Evolutionary conservation across 2,329 filamentous ascomycete genomes (phyloP).

Genomic region (Fusarium tricinctum): DNA sequence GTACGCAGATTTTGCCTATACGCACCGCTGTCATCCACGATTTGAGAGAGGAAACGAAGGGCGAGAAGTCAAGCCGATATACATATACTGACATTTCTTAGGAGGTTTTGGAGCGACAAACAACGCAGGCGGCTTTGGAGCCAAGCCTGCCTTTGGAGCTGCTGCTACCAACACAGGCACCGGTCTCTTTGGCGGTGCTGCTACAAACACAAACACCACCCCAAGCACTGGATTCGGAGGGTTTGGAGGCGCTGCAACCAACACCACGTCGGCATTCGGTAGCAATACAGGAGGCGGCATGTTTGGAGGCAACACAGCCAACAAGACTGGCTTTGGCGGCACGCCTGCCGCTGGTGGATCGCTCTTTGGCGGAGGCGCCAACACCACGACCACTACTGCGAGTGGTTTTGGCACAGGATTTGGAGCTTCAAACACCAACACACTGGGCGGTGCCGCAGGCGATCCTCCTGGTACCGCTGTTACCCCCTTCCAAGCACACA

Average conservation of each 20-base stretch:
- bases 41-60: constrained; percentile 26
- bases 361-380: constrained; percentile 61
- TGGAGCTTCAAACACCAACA: constrained; percentile 62
- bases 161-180: constrained; percentile 57
- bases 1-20: constrained; percentile 48
- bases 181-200: constrained; percentile 62
- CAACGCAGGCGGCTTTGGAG: constrained; percentile 57
- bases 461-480: constrained; percentile 78
- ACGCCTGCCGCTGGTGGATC: constrained; percentile 58
- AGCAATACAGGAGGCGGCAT: constrained; percentile 61
- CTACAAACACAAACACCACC: constrained; percentile 57
- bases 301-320: constrained; percentile 65
- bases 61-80: constrained; percentile 17
- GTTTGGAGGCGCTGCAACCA: constrained; percentile 55
- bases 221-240: constrained; percentile 58
- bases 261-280: constrained; percentile 58
- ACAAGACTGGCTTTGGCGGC: constrained; percentile 66
- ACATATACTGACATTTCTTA: constrained; percentile 45
- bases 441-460: constrained; percentile 64
- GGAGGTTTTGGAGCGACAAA: constrained; percentile 56
- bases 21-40: constrained; percentile 40
- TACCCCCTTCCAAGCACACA: constrained; percentile 76
- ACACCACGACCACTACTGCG: constrained; percentile 49
- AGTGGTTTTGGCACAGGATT: constrained; percentile 59
- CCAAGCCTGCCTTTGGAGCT: constrained; percentile 68